A percentile compares a stretch with the other conserved stretches of the same genome.
Conservation (phyloP, 768 basidiomycete species). For the Trametes elegans region DNA sequence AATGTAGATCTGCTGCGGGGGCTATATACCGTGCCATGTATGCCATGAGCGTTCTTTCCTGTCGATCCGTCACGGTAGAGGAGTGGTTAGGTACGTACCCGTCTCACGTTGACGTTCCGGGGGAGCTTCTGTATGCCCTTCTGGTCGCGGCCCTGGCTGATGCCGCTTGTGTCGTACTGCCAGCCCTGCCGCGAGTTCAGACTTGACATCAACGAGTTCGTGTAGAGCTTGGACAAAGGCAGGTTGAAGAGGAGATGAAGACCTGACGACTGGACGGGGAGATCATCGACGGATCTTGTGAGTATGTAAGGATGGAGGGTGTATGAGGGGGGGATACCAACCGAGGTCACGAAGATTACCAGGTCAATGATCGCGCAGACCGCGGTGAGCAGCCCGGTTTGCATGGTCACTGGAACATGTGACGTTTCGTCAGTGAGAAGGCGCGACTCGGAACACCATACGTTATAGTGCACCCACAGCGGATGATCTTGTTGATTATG, state of each 20-base stretch:
- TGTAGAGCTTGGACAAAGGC: constrained; percentile 38
- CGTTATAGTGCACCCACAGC: constrained; percentile 29
- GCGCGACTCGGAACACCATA: no score
- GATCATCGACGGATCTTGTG: background rate
- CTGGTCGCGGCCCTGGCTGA: background rate
- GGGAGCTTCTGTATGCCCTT: background rate
- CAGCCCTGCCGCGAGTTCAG: constrained; percentile 37
- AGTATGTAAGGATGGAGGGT: background rate
- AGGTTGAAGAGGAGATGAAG: constrained; percentile 36
- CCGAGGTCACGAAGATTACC: constrained; percentile 31
- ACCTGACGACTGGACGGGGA: constrained; percentile 19
- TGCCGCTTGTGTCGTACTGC: constrained; percentile 25
- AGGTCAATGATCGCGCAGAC: constrained; percentile 29
- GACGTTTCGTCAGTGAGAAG: no score
- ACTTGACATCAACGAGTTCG: constrained; percentile 39
- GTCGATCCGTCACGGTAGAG: no score
- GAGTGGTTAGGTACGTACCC: no score
- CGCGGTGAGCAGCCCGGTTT: constrained; percentile 37
- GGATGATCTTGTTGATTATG: constrained; percentile 42
- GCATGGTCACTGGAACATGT: constrained; percentile 33
- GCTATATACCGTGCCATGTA: background rate
- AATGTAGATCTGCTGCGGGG: no score
- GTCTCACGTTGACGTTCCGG: constrained; percentile 6
- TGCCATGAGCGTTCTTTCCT: no score
- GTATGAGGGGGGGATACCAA: no score